Base-by-base conservation (phyloP, 345 rosid genomes). In the Eucalyptus lansdowneana region DNA sequence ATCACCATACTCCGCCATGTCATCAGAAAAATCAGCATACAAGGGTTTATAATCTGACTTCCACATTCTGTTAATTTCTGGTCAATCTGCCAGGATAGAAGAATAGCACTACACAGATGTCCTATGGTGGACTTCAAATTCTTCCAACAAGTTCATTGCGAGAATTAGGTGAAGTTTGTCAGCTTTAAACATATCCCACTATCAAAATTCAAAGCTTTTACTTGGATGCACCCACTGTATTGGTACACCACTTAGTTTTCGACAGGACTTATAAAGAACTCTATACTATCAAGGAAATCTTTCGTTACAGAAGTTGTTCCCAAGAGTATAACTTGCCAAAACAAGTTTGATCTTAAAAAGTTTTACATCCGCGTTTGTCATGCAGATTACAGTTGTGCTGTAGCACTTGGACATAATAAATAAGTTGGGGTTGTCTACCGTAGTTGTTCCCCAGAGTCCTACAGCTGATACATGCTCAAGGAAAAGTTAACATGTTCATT, bases 91-190 rank as follows among this genome's bases (percentile, higher is more conserved):
- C 2, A 67, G 21, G 19, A 15, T 31, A 15, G 0, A 17, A 31
- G 21, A 62, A 3, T 15, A 11, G 72, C 72, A 65, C 37, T 4
- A 0, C 17, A 2, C 0, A 0, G 31, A 0, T 14, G 3, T 65
- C 72, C 8, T 14, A 65, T 14, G 15, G 72, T 15, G 10, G 72
- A 65, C 14, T n/a, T 2, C 9, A 65, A 29, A n/a, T 14, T 65
- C 72, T 65, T 65, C 72, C 56, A 53, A 53, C 3, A 2, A 16
- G 1, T 53, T 53, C 19, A 65, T 65, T 65, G 21, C 4, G 4
- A 15, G 17, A 65, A 2, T 65, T n/a, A 65, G 19, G 72, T 65
- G 72, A 65, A 65, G 6, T n/a, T 65, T 65, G 34, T 8, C 72
- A 65, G 10, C 72, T n/a, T 14, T 14, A n/a, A 65, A n/a, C 15